These are phyloP conservation scores for Anaeromyces robustus DNA, from an alignment of 192 early-diverging fungal species.

Conservation along the genomic window DNA sequence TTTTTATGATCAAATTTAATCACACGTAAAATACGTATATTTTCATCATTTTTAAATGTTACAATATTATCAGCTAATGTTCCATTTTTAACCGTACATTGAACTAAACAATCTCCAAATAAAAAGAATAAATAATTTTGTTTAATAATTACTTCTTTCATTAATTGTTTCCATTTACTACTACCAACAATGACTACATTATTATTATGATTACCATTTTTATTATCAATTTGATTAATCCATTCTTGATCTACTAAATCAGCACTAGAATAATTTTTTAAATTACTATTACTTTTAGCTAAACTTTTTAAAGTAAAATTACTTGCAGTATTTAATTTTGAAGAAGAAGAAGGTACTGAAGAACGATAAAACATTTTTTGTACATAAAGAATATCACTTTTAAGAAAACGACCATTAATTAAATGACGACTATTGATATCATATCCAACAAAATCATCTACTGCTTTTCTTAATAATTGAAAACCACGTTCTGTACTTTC, in stretches of 20 bases:
- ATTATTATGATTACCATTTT: not conserved
- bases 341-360: not conserved
- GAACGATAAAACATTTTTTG: not conserved
- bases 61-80: not conserved
- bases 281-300: not conserved
- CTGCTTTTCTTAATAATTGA: not conserved
- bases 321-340: not conserved
- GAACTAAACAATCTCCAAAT: not conserved
- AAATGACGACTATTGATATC: not conserved
- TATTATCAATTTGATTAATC: not conserved
- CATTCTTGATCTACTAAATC: not conserved
- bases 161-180: not conserved
- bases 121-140: not conserved
- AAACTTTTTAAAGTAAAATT: not conserved
- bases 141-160: not conserved
- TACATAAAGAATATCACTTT: not conserved
- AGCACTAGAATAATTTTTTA: not conserved
- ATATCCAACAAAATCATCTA: not conserved
- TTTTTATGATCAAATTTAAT: not conserved
- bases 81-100: not conserved
- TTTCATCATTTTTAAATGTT: not conserved
- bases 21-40: not conserved
- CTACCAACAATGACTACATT: not conserved
- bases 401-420: not conserved
- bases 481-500: slow-evolving; percentile 26